Evolutionary conservation across 2,329 filamentous ascomycete genomes (phyloP).

Genomic region (Leptodontidium sp.): DNA sequence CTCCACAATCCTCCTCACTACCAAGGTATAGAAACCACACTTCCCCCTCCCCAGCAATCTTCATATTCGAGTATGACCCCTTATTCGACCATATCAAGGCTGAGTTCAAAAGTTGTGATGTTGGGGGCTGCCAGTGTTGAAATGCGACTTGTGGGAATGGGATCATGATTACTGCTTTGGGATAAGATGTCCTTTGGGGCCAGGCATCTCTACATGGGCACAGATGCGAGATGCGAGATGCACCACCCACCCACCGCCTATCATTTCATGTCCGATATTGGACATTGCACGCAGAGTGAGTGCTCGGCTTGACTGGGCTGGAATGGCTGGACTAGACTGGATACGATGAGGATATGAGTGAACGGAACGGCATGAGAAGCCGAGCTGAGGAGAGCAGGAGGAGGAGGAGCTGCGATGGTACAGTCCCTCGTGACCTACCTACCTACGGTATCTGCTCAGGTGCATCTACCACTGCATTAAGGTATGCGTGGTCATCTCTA

Average conservation of each 20-base stretch:
- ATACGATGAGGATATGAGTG: neutral
- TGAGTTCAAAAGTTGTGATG: slow-evolving; percentile 43
- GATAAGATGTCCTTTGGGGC: slow-evolving; percentile 30
- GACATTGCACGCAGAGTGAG: too few relatives aligned
- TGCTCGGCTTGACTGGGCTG: neutral
- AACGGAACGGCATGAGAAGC: neutral
- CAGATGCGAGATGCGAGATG: neutral
- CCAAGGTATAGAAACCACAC: slow-evolving; percentile 12
- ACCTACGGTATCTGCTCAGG: too few relatives aligned
- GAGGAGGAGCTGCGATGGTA: slow-evolving; percentile 4
- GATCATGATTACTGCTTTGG: slow-evolving; percentile 36
- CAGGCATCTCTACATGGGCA: slow-evolving; percentile 32
- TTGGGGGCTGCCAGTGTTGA: slow-evolving; percentile 30
- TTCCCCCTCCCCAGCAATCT: slow-evolving; percentile 18
- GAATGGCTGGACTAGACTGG: neutral
- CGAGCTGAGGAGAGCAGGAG: neutral
- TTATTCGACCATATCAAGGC: slow-evolving; percentile 17
- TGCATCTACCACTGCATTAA: neutral
- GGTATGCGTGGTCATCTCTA: slow-evolving; percentile 8
- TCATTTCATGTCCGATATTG: too few relatives aligned
- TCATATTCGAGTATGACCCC: slow-evolving; percentile 25
- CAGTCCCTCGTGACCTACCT: slow-evolving; percentile 11
- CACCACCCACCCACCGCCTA: too few relatives aligned
- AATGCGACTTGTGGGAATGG: slow-evolving; percentile 36
- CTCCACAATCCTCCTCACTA: slow-evolving; percentile 2